These are phyloP conservation scores for Backusella luteola DNA, from an alignment of 192 early-diverging fungal genomes.

Conservation along the genomic window DNA sequence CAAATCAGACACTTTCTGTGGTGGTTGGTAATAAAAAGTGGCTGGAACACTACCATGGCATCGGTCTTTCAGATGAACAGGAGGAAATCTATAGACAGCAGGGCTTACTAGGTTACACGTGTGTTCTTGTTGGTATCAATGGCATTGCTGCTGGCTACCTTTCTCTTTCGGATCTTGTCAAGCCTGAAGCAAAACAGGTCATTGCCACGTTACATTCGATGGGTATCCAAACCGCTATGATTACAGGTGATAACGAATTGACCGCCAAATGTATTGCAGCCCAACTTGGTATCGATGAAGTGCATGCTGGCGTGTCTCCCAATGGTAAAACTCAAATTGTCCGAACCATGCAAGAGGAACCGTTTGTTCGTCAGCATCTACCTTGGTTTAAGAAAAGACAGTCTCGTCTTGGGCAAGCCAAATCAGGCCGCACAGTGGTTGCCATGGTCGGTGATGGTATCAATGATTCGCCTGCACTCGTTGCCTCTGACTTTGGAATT, in stretches of 20 bases:
- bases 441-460: conserved; percentile 98
- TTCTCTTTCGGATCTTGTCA: conserved; percentile 83
- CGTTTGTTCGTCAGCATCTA: neutral
- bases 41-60: conserved; percentile 45
- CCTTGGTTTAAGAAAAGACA: conserved; percentile 2
- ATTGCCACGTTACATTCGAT: conserved; percentile 70
- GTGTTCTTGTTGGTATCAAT: conserved; percentile 73
- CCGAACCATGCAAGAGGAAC: conserved; percentile 3
- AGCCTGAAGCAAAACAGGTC: conserved; percentile 71
- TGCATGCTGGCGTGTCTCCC: conserved; percentile 90
- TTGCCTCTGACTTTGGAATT: conserved; percentile 83
- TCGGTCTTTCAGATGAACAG: conserved; percentile 33
- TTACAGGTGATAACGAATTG: conserved; percentile 89
- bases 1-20: conserved; percentile 31
- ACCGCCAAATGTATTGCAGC: conserved; percentile 82
- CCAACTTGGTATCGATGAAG: conserved; percentile 79
- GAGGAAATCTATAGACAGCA: conserved; percentile 12
- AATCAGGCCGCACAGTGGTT: conserved; percentile 36
- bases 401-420: neutral
- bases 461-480: conserved; percentile 93
- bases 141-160: conserved; percentile 60
- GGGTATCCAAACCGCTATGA: conserved; percentile 83
- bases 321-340: conserved; percentile 86
- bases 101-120: conserved; percentile 76
- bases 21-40: conserved; percentile 76